Evolutionary conservation across 176 grass and related monocot species (phyloP).

Genomic region (Stipa capillata): DNA sequence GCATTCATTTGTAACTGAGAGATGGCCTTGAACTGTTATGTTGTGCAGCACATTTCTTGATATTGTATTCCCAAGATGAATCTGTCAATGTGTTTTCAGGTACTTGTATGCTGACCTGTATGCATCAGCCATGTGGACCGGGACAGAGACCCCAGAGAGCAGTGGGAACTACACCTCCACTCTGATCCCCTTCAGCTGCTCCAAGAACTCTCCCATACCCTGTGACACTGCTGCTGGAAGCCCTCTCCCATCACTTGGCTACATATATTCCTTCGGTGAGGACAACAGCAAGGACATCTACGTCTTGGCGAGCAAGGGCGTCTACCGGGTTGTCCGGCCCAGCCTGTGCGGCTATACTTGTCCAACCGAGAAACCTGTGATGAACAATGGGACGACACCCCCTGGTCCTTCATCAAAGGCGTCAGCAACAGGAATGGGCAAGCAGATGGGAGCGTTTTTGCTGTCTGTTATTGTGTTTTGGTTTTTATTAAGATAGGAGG

Average conservation of each 20-base stretch:
- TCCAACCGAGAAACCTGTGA: slow-evolving; percentile 41
- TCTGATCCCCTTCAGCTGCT: slow-evolving; percentile 50
- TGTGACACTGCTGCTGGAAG: slow-evolving; percentile 41
- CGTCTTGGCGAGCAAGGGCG: slow-evolving; percentile 52
- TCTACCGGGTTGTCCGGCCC: slow-evolving; percentile 71
- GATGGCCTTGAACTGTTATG: not conserved
- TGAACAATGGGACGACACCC: not conserved
- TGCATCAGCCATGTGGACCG: slow-evolving; percentile 49
- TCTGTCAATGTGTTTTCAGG: slow-evolving; percentile 26
- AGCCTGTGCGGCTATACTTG: slow-evolving; percentile 64
- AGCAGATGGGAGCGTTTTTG: not conserved
- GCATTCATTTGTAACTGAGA: too few relatives aligned
- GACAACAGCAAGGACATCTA: slow-evolving; percentile 83
- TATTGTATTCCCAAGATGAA: not conserved
- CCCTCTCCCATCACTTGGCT: slow-evolving; percentile 48
- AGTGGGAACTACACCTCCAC: slow-evolving; percentile 53
- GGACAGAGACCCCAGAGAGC: slow-evolving; percentile 56
- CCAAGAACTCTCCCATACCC: slow-evolving; percentile 41
- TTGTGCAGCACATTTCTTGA: not conserved
- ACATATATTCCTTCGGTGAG: slow-evolving; percentile 74
- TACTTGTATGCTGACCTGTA: slow-evolving; percentile 77
- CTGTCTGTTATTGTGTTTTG: slow-evolving; percentile 18
- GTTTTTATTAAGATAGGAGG: slow-evolving; percentile 26
- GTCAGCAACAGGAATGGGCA: not conserved
- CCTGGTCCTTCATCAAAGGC: slow-evolving; percentile 27